Percentiles rank a stretch among this genome's conserved stretches.
phyloP scores from a whole-genome alignment of 1,284 basidiomycete species.

The Pyrrhoderma lamaoense region DNA sequence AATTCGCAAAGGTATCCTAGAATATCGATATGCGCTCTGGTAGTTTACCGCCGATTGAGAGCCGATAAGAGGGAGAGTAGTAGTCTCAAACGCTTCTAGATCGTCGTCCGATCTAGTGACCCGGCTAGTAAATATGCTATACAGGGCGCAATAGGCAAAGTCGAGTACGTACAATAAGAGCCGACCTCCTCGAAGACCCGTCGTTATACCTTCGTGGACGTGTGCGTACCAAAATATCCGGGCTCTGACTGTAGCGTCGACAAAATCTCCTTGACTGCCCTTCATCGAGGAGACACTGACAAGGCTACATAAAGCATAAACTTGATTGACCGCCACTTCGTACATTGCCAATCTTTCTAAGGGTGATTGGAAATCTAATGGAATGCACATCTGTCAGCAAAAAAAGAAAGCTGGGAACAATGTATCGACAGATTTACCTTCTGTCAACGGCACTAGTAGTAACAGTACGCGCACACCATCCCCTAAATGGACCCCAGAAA shows the following conservation, averaged over 20 bases:
- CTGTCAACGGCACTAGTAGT: slow-evolving; percentile 71
- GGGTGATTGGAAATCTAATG: slow-evolving; percentile 38
- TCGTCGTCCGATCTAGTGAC: slow-evolving; percentile 54
- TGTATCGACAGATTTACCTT: slow-evolving; percentile 44
- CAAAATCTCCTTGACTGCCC: slow-evolving; percentile 45
- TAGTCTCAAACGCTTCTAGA: slow-evolving; percentile 55
- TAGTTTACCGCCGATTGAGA: slow-evolving; percentile 29
- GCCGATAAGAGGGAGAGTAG: slow-evolving; percentile 41
- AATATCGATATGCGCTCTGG: slow-evolving; percentile 34
- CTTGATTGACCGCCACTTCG: slow-evolving; percentile 55
- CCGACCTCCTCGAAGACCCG: slow-evolving; percentile 71
- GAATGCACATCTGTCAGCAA: slow-evolving; percentile 17
- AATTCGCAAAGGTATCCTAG: slow-evolving; percentile 63
- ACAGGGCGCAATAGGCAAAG: slow-evolving; percentile 17
- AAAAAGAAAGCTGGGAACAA: slow-evolving; percentile 8
- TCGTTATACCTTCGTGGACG: slow-evolving; percentile 73
- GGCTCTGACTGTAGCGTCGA: slow-evolving; percentile 60
- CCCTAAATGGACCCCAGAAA: slow-evolving; percentile 22
- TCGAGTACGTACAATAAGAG: slow-evolving; percentile 55
- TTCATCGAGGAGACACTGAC: slow-evolving; percentile 37
- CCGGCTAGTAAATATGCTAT: background rate
- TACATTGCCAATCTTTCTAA: slow-evolving; percentile 55
- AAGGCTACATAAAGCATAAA: slow-evolving; percentile 62
- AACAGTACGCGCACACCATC: slow-evolving; percentile 77
- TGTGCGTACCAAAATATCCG: slow-evolving; percentile 84